Percentiles rank a stretch among this genome's conserved stretches.
phyloP scores from a whole-genome alignment of 2,329 filamentous ascomycete species.

The Ilyonectria sp. region DNA sequence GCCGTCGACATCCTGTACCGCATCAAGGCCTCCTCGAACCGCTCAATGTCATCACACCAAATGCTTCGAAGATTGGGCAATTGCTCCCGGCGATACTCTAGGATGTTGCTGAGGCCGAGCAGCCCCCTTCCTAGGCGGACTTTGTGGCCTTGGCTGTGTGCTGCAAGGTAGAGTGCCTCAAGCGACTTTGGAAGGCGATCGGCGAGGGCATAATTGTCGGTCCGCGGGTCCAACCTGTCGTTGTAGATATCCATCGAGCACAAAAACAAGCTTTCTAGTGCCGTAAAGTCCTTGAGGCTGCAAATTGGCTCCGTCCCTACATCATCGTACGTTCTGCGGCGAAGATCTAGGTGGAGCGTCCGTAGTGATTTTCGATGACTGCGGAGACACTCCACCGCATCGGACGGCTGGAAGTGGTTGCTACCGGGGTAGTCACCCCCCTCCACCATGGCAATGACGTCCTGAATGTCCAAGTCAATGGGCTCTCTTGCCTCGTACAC shows the following conservation, averaged over 20 bases:
- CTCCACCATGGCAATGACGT: neutral
- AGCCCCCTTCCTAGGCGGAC: neutral
- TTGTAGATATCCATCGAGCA: neutral
- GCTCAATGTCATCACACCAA: neutral
- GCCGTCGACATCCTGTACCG: neutral
- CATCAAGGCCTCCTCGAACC: neutral
- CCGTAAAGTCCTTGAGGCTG: neutral
- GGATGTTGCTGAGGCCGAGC: neutral
- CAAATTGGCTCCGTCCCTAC: neutral
- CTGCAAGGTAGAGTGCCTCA: slow-evolving; percentile 6
- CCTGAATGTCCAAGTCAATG: neutral
- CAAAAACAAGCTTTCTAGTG: neutral
- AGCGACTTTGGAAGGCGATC: slow-evolving; percentile 5
- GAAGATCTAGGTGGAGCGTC: neutral
- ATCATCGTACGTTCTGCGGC: neutral
- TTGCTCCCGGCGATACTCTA: neutral
- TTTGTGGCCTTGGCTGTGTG: neutral
- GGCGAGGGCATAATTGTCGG: neutral
- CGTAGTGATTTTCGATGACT: neutral
- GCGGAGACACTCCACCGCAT: neutral
- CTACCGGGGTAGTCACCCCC: neutral
- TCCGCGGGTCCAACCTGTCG: neutral
- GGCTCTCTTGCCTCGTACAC: neutral
- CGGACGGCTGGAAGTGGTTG: neutral
- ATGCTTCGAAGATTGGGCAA: neutral